Evolutionary conservation across 106 monocot genomes (phyloP), one percentile per base, ranked within the genome.

Genomic region (Acorus calamus): DNA sequence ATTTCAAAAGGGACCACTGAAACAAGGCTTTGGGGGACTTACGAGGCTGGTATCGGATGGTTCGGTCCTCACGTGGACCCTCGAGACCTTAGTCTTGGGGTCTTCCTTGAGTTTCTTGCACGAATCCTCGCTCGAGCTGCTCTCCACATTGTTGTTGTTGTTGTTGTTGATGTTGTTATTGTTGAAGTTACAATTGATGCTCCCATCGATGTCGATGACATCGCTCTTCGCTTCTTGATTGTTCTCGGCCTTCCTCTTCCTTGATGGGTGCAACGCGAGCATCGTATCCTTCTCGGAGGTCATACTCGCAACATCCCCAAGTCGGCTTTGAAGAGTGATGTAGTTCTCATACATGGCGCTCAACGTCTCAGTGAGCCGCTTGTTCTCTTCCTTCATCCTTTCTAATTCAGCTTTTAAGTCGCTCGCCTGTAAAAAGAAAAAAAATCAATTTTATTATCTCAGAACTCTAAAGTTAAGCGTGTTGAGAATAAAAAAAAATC

Each of bases 301-400:
- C 0, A 46, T 14, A 10, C 42, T 65, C 68, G 71, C 58, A 6
- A 77, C 14, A 56, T 82, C 75, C 5, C 48, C 2, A 10, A 81
- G 48, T 59, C 76, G 79, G 58, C 46, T 73, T 13, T 59, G 66
- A 7, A 86, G 66, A 0, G 70, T 14, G 42, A 5, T 46, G 73
- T 82, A 82, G 47, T 66, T 67, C 2, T 52, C 54, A 11, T 49
- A 59, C 47, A 85, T 59, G 69, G n/a, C 41, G 12, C 65, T 51
- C 3, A 92, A 72, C 77, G 50, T 71, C 63, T 76, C 80, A 43
- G 52, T 66, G 10, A 92, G 73, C 57, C 66, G 65, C 62, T 52
- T 52, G 68, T 88, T 88, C 80, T 88, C 88, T 53, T 80, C 79
- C 57, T 44, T 74, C 65, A 78, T 63, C n/a, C 56, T 44, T 4